Base-by-base conservation (phyloP, 176 grass and related monocot species). In the Poa annua region DNA sequence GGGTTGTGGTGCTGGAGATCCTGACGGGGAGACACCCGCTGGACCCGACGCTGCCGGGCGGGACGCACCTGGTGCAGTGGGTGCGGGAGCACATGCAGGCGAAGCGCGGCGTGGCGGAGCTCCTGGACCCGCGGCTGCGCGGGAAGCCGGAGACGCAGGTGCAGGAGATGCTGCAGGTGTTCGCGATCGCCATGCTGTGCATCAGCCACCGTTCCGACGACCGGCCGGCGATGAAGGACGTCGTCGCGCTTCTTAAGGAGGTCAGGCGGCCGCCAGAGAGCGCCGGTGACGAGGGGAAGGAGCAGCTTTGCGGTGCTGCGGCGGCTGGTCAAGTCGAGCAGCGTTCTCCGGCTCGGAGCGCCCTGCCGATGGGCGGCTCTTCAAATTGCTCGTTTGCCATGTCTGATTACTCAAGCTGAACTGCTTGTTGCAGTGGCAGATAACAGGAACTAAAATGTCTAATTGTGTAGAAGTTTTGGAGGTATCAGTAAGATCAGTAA, bases 211-310 rank as follows among this genome's bases (percentile, higher is more conserved):
- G 95, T 4, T 85, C 95, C 0, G 77, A 91, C 21, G 92, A 98
- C 81, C 74, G 95, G 61, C 95, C 95, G 15, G 63, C 90, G n/a
- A 93, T 98, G 95, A 98, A 93, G 71, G 95, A 98, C 54, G 85
- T 98, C 4, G 95, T 84, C 7, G 92, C 92, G 13, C 83, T 98
- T 71, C 71, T 98, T 15, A 93, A 88, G 82, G 92, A 98, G 79
- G 55, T 98, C 85, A 79, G 84, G 63, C 87, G 88, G 32, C 88
- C 95, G 0, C 20, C n/a, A 4, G 79, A 68, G 71, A 1, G 19
- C 8, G 78, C 73, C 2, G 74, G 17, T 2, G 90, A 88, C 5
- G 74, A 86, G 0, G 85, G 85, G 56, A 90, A 95, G 68, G 75
- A 83, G 7, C 44, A 79, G 24, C 9, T 79, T 2, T 17, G 45